Evolutionary conservation across 306 rosid genomes (phyloP), one percentile per base, ranked within the genome.

Genomic region (Malus orientalis): DNA sequence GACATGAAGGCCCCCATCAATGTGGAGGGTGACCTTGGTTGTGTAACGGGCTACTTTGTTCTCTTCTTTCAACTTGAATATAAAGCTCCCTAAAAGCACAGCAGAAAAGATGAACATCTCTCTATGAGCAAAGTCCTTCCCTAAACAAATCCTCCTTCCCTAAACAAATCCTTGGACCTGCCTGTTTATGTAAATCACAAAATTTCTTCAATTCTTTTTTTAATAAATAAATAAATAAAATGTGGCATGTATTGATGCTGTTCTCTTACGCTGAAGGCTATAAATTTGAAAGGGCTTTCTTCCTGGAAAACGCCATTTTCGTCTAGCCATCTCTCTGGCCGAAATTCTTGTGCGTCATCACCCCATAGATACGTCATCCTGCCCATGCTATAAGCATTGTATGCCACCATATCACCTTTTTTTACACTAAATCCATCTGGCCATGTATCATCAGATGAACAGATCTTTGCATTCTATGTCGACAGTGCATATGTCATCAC

Each of bases 311-410:
- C 36, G 2, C 83, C 85, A n/a, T 81, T 71, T 77, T 27, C 45
- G 32, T 75, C 47, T 2, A 84, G 33, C 88, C 85, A 84, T 67
- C 88, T 71, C 27, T 81, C 81, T 0, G 85, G 88, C 38, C 66
- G 74, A 53, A 81, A 85, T 30, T 85, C 76, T 71, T 81, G 77
- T 0, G 79, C 88, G 23, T 85, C 79, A 2, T 81, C 76, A 4
- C 88, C 88, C 83, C 88, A 81, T 11, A 85, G 13, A 71, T 44
- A 57, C 16, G 63, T 75, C 85, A 85, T 81, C 71, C 81, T 67
- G 1, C 85, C 83, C 83, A 81, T 85, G 33, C 81, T 85, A 44
- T 75, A 85, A 62, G 83, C 70, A 22, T 57, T 40, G 29, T 58
- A 78, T 5, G 25, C 0, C 45, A 84, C 70, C 22, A 36, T 1